These are phyloP conservation scores for Termitomyces sp. DNA, from an alignment of 768 basidiomycete genomes.

Conservation along the genomic window DNA sequence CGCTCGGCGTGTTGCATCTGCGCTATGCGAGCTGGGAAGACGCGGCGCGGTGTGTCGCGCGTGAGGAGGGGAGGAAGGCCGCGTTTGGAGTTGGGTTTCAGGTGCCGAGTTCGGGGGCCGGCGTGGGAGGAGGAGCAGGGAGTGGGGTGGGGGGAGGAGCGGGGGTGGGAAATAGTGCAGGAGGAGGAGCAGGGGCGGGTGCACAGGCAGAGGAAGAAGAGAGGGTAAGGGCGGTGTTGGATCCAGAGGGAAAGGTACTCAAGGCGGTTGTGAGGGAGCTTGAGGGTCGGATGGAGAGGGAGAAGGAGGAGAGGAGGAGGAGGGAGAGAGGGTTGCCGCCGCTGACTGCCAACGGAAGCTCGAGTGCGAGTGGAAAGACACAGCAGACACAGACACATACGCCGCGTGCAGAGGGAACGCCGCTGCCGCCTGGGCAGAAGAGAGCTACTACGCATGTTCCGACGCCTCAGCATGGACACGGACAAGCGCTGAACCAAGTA, in stretches of 20 bases:
- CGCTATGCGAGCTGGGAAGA: slow-evolving; percentile 63
- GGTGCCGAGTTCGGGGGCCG: too few relatives aligned
- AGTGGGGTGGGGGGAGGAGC: not conserved
- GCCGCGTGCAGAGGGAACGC: not conserved
- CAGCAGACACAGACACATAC: slow-evolving; percentile 4
- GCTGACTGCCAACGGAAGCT: not conserved
- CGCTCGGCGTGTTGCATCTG: slow-evolving; percentile 79
- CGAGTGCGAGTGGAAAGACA: not conserved
- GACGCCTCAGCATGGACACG: not conserved
- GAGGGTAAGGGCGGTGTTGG: slow-evolving; percentile 73
- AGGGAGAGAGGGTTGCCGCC: slow-evolving; percentile 21
- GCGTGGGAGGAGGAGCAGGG: too few relatives aligned
- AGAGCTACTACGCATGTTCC: not conserved
- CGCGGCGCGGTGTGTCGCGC: slow-evolving; percentile 66
- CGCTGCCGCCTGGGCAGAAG: not conserved
- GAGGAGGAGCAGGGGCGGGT: too few relatives aligned
- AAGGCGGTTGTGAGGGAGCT: slow-evolving; percentile 65
- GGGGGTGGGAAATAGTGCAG: slow-evolving; percentile 32
- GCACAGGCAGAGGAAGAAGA: slow-evolving; percentile 56
- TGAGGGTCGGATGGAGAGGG: slow-evolving; percentile 50
- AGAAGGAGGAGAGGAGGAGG: slow-evolving; percentile 39
- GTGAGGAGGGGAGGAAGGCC: slow-evolving; percentile 66
- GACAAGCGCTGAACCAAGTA: not conserved
- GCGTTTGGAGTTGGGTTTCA: slow-evolving; percentile 28
- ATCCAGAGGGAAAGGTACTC: slow-evolving; percentile 65